Evolutionary conservation across 345 rosid genomes (phyloP), one percentile per base, ranked within the genome.

Genomic region (Lagerstroemia speciosa): DNA sequence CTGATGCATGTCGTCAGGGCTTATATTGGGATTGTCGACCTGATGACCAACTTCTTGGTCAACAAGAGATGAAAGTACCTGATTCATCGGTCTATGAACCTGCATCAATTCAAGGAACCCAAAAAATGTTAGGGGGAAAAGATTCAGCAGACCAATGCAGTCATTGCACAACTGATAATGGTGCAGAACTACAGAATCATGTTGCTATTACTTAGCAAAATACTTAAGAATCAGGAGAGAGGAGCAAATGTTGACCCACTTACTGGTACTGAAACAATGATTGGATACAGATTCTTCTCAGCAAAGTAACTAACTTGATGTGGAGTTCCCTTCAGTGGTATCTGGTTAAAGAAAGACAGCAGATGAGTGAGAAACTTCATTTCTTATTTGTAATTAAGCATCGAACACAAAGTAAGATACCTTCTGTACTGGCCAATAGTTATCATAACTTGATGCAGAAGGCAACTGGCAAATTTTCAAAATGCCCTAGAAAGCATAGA

Each of bases 341-440:
- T 73, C 99, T 94, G 82, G 79, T 46, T 78, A 73, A 70, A 71
- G 31, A 72, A 53, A 57, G 63, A 73, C 66, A 40, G 70, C 45
- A 64, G 45, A 41, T 43, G 52, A 62, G 66, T 53, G 31, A 62
- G 30, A 43, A 62, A 16, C 29, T 69, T 61, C 38, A n/a, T 43
- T 69, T 69, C 24, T 27, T 29, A 17, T 60, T 69, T 55, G 45
- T 15, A 29, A 27, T 22, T 37, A 52, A 68, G 37, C 48, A 29
- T 58, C 6, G 12, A 27, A 62, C 37, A 50, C 36, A 27, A 68
- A 14, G 26, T 62, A 38, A 71, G 67, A 69, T 66, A 91, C 99
- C 83, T 94, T 94, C 74, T 89, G 98, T 70, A 89, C 93, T 14
- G 99, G 96, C 98, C 99, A 94, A 78, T 91, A 81, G 81, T 89